A percentile compares a stretch with the other conserved stretches of the same genome.
phyloP scores from a whole-genome alignment of 176 grass and related monocot species.

The Oryza meridionalis region DNA sequence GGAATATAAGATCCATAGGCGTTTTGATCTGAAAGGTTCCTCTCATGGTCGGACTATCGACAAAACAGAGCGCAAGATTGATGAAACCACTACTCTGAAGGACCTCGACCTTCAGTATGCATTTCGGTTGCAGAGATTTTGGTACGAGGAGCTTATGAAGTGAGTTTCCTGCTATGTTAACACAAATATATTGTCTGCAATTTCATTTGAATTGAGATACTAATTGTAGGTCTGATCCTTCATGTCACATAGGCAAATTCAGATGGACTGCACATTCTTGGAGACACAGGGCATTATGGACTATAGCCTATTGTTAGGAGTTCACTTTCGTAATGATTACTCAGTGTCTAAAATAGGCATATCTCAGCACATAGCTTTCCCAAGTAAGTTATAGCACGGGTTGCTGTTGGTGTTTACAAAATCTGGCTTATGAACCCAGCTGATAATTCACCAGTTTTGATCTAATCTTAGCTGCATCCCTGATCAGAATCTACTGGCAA shows the following conservation, averaged over 20 bases:
- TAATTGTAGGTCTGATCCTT: conserved; percentile 20
- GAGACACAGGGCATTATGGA: conserved; percentile 82
- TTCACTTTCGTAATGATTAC: conserved; percentile 69
- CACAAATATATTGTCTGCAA: neutral
- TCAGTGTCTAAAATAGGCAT: conserved; percentile 50
- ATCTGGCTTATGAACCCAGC: conserved; percentile 6
- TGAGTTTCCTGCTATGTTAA: conserved; percentile 43
- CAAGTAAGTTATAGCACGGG: conserved; percentile 58
- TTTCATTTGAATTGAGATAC: conserved; percentile 13
- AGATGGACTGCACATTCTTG: conserved; percentile 68
- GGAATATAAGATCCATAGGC: conserved; percentile 69
- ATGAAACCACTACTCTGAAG: conserved; percentile 70
- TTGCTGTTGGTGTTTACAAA: neutral
- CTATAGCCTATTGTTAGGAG: conserved; percentile 70
- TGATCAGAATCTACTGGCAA: conserved; percentile 57
- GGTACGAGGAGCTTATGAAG: conserved; percentile 64
- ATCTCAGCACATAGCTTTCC: conserved; percentile 45
- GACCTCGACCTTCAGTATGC: conserved; percentile 73
- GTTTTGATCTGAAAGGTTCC: conserved; percentile 81
- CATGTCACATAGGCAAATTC: conserved; percentile 60
- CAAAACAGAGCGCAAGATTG: conserved; percentile 57
- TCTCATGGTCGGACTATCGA: conserved; percentile 67
- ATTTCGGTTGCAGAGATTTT: conserved; percentile 62
- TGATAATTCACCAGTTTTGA: conserved; percentile 11
- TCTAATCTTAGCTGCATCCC: conserved; percentile 23